Evolutionary conservation across 2,329 filamentous ascomycete species (phyloP).

Genomic region (Mariannaea sp.): DNA sequence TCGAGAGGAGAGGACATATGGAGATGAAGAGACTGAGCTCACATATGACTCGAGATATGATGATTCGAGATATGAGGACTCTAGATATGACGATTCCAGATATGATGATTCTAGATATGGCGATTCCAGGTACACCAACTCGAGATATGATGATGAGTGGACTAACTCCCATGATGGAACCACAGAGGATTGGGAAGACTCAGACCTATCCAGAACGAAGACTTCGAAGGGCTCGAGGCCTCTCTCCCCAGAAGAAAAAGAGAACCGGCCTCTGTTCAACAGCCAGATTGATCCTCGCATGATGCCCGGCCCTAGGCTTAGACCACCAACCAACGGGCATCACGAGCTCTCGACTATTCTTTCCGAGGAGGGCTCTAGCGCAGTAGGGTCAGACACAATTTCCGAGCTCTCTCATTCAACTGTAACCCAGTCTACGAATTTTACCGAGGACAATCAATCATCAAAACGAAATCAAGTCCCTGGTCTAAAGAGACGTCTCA

Average conservation of each 20-base stretch:
- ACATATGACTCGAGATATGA: slow-evolving; percentile 29
- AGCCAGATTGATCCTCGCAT: slow-evolving; percentile 30
- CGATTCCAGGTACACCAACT: slow-evolving; percentile 5
- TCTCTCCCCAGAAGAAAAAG: slow-evolving; percentile 28
- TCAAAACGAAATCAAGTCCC: slow-evolving; percentile 53
- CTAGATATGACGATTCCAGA: slow-evolving; percentile 8
- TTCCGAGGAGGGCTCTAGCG: slow-evolving; percentile 56
- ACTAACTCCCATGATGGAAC: slow-evolving; percentile 27
- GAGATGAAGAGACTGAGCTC: slow-evolving; percentile 36
- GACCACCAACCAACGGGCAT: slow-evolving; percentile 58
- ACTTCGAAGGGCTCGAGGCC: slow-evolving; percentile 25
- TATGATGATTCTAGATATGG: slow-evolving; percentile 6
- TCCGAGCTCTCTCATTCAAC: slow-evolving; percentile 60
- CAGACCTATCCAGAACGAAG: slow-evolving; percentile 29
- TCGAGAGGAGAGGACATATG: slow-evolving; percentile 48
- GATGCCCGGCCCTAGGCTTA: slow-evolving; percentile 43
- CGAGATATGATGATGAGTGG: slow-evolving; percentile 28
- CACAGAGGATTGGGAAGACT: slow-evolving; percentile 36
- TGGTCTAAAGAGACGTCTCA: slow-evolving; percentile 74
- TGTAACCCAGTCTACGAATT: slow-evolving; percentile 57
- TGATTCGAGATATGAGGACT: slow-evolving; percentile 15
- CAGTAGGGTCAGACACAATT: slow-evolving; percentile 54
- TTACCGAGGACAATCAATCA: slow-evolving; percentile 53
- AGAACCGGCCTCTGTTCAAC: slow-evolving; percentile 24
- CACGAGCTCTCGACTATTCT: slow-evolving; percentile 63